phyloP scores from a whole-genome alignment of 1,284 basidiomycete genomes.

The Takashimella tepidaria region DNA sequence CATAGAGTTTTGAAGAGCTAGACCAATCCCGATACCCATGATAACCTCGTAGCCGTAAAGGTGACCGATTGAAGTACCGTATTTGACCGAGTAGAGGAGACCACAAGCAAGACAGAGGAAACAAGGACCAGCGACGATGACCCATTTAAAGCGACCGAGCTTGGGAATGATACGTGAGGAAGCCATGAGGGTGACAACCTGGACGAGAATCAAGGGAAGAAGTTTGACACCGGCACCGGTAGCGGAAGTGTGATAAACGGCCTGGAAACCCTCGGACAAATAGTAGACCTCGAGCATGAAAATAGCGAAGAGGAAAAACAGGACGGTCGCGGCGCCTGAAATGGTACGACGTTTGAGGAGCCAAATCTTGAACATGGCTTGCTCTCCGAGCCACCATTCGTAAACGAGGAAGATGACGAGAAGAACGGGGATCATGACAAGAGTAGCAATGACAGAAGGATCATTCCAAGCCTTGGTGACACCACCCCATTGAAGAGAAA shows the following conservation, averaged over 20 bases:
- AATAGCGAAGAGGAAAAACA: constrained; percentile 27
- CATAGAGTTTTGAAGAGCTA: constrained; percentile 41
- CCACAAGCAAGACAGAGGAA: constrained; percentile 37
- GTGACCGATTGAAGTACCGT: constrained; percentile 22
- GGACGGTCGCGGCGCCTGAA: constrained; percentile 6
- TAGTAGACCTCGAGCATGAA: constrained; percentile 46
- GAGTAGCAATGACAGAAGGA: constrained; percentile 42
- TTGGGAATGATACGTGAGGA: constrained; percentile 38
- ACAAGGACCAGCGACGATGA: constrained; percentile 38
- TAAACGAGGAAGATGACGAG: constrained; percentile 38
- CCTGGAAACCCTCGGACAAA: constrained; percentile 39
- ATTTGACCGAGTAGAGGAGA: constrained; percentile 38
- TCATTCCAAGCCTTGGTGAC: constrained; percentile 43
- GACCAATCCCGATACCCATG: constrained; percentile 41
- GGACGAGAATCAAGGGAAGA: constrained; percentile 42
- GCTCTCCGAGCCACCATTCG: constrained; percentile 44
- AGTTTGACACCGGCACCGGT: constrained; percentile 43
- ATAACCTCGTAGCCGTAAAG: constrained; percentile 43
- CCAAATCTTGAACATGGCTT: constrained; percentile 47
- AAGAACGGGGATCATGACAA: constrained; percentile 44
- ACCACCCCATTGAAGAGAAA: constrained; percentile 45
- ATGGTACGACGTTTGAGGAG: constrained; percentile 43
- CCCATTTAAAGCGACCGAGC: constrained; percentile 39
- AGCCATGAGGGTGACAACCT: constrained; percentile 40
- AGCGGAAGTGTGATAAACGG: constrained; percentile 41